Conservation (phyloP, 2,329 filamentous ascomycete genomes). For the Cercospora sesami region DNA sequence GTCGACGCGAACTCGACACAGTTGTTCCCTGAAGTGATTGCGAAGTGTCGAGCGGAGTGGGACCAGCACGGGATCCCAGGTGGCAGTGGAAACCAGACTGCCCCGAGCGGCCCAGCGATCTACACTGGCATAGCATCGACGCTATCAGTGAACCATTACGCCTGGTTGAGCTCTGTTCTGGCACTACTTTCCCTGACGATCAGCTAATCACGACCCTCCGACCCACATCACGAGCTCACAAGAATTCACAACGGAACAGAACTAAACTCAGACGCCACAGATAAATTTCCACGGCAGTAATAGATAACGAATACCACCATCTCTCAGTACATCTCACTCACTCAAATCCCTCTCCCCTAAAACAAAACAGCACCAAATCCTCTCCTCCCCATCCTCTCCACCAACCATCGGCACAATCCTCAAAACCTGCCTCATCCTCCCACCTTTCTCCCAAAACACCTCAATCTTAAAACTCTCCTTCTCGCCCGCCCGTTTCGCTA, state of each 20-base stretch:
- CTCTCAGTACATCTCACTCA: background rate
- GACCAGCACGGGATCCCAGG: background rate
- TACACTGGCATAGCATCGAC: background rate
- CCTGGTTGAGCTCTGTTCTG: background rate
- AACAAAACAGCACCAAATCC: constrained; percentile 14
- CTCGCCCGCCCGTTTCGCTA: constrained; percentile 20
- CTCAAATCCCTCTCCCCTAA: constrained; percentile 12
- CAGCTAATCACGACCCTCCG: background rate
- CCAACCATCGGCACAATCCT: constrained; percentile 16
- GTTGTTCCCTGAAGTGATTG: constrained; percentile 24
- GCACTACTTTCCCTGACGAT: background rate
- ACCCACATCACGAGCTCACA: background rate
- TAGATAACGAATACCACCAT: background rate
- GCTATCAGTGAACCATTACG: background rate
- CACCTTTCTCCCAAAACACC: constrained; percentile 13
- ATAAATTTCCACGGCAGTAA: background rate
- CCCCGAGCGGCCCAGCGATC: background rate
- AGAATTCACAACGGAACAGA: background rate
- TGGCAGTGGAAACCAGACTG: background rate
- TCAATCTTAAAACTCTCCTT: constrained; percentile 14
- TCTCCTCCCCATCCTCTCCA: background rate
- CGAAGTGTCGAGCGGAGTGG: background rate
- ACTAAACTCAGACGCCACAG: background rate
- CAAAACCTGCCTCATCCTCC: constrained; percentile 9
- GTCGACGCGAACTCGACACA: constrained; percentile 26